A percentile compares a stretch with the other conserved stretches of the same genome.
Evolutionary conservation across 1,139 yeast genomes (phyloP).

Genomic region (Meyerozyma carpophila): DNA sequence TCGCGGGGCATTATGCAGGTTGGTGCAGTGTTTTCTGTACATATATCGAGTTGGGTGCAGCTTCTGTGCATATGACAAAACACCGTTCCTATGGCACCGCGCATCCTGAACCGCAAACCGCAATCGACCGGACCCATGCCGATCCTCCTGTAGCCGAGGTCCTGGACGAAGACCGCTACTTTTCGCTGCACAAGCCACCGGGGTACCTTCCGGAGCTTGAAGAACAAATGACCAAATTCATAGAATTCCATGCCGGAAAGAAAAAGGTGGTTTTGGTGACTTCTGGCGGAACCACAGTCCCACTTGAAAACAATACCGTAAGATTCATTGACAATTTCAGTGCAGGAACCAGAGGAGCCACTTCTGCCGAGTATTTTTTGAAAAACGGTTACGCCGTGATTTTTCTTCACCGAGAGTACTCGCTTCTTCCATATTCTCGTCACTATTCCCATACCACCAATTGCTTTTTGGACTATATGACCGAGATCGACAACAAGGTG

Average conservation of each 20-base stretch:
- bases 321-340: conserved; percentile 94
- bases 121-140: conserved; percentile 73
- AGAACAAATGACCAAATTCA: conserved; percentile 52
- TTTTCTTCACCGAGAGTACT: conserved; percentile 86
- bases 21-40: neutral
- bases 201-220: conserved; percentile 60
- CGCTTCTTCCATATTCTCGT: conserved; percentile 84
- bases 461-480: conserved; percentile 81
- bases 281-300: conserved; percentile 98
- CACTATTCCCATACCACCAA: conserved; percentile 82
- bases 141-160: conserved; percentile 75
- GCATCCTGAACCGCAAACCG: conserved; percentile 63
- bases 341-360: conserved; percentile 97
- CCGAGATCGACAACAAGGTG: conserved; percentile 46
- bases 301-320: conserved; percentile 92
- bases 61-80: conserved; percentile 1
- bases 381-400: conserved; percentile 87
- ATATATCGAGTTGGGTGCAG: neutral
- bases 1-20: too few species aligned
- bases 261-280: conserved; percentile 76
- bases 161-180: conserved; percentile 71
- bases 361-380: conserved; percentile 87
- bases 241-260: conserved; percentile 40
- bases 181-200: conserved; percentile 69
- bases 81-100: conserved; percentile 47